Percentiles rank a stretch among this genome's conserved stretches.
phyloP scores from a whole-genome alignment of 768 basidiomycete species.

The Lentinula raphanica region DNA sequence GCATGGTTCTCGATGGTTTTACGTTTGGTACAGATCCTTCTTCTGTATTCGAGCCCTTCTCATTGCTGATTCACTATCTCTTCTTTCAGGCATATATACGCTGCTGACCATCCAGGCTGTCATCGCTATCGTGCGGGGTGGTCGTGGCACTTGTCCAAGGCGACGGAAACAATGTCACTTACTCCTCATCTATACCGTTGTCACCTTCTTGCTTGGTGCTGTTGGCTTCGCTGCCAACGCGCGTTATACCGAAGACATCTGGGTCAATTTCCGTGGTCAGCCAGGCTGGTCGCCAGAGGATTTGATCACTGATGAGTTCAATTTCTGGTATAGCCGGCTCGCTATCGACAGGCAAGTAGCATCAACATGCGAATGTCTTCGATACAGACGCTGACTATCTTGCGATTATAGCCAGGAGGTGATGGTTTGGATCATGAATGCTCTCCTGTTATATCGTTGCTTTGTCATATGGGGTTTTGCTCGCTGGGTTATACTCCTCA shows the following conservation, averaged over 20 bases:
- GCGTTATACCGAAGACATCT: not conserved
- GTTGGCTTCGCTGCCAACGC: not conserved
- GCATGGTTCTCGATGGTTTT: too few species aligned
- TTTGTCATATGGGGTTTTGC: not conserved
- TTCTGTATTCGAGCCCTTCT: too few species aligned
- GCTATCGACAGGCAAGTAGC: not conserved
- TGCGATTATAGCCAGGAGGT: not conserved
- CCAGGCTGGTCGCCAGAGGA: not conserved
- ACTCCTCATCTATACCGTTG: not conserved
- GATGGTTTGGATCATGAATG: not conserved
- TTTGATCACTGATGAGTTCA: not conserved
- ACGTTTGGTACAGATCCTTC: too few species aligned
- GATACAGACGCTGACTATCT: too few species aligned
- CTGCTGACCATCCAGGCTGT: too few species aligned
- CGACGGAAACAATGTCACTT: not conserved
- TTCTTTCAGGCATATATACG: too few species aligned
- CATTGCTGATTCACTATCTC: too few species aligned
- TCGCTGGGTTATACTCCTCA: not conserved
- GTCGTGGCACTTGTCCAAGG: too few species aligned
- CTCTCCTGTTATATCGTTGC: not conserved
- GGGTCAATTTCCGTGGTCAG: not conserved
- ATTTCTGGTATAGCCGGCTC: not conserved
- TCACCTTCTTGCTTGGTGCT: not conserved
- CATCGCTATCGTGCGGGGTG: too few species aligned
- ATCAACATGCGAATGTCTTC: too few species aligned